These are phyloP conservation scores for Epichloe sibirici DNA, from an alignment of 2,329 filamentous ascomycete genomes.

Conservation along the genomic window DNA sequence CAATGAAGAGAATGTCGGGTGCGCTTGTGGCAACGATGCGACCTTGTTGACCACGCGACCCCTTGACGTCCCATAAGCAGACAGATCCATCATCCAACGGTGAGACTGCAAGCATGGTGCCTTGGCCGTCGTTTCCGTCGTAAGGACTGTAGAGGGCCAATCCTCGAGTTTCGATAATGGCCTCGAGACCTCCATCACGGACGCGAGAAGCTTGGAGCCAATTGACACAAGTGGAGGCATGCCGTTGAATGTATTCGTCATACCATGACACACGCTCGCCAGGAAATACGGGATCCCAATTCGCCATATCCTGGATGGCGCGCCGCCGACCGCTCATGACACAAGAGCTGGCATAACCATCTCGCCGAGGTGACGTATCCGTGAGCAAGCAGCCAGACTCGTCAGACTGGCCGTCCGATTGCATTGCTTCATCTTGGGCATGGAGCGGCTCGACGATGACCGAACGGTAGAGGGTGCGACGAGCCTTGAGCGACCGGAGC, in stretches of 20 bases:
- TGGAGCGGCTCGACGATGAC: constrained; percentile 9
- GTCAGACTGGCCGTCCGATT: not conserved
- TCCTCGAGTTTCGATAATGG: constrained; percentile 56
- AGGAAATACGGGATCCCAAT: constrained; percentile 73
- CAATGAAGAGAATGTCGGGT: constrained; percentile 54
- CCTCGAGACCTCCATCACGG: constrained; percentile 26
- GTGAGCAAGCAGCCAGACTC: not conserved
- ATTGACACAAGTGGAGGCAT: constrained; percentile 59
- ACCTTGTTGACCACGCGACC: constrained; percentile 41
- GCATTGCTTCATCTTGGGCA: constrained; percentile 8
- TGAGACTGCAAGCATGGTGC: constrained; percentile 49
- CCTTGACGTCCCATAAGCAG: constrained; percentile 71
- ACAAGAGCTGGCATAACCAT: not conserved
- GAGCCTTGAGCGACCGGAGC: constrained; percentile 44
- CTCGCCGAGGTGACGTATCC: not conserved
- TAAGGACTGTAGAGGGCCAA: constrained; percentile 51
- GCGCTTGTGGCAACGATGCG: constrained; percentile 53
- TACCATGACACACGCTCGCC: constrained; percentile 72
- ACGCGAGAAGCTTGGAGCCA: constrained; percentile 60
- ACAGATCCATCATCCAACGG: constrained; percentile 80
- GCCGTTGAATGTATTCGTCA: constrained; percentile 73
- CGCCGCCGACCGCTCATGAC: constrained; percentile 4
- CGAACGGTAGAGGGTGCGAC: constrained; percentile 20
- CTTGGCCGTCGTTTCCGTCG: constrained; percentile 32
- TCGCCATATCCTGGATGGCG: constrained; percentile 47